Evolutionary conservation across 2,329 filamentous ascomycete species (phyloP), one percentile per base, ranked within the genome.

Genomic region (Monosporascus sp.): DNA sequence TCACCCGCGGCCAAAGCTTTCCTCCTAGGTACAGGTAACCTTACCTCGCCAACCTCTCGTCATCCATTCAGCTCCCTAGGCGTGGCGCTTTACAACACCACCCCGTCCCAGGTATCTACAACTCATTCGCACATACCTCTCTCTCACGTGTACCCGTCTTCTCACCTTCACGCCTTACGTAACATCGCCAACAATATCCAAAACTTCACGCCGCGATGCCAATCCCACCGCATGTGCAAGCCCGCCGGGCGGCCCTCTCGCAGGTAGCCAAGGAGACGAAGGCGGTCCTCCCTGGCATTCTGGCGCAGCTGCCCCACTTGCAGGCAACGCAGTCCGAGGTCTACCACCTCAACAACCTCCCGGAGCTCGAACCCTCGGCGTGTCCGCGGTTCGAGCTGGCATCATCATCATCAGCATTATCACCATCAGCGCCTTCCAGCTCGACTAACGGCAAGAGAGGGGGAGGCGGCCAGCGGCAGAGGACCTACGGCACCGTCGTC

Each of bases 241-340:
- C 53, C 45, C 59, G 55, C 37, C 57, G 54, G 37, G 58, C 54
- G 26, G 61, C 58, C 9, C 71, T 82, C n/a, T 66, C 69, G 9
- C 67, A 65, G 7, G 65, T 73, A 18, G 77, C 79, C 6, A 63
- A 67, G 49, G 78, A 82, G 59, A 83, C 80, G 9, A 70, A 69
- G 38, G 57, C 58, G 2, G 66, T 74, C 5, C 72, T 83, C 0
- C 78, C 79, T 2, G 67, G 63, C 7, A 72, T 83, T 26, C 67
- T 83, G 3, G 55, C 66, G 14, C 64, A 74, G 20, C 62, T 78
- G 3, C 78, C 77, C 3, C 59, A 72, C 40, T 62, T 74, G 22
- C 54, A 65, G 55, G 65, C 74, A 59, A 51, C 63, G 61, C 57
- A 65, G 57, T 68, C 78, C 50, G 65, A 73, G 65, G 58, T 66